Base-by-base conservation (phyloP, 2,329 filamentous ascomycete species). In the Aspergillus sergii region DNA sequence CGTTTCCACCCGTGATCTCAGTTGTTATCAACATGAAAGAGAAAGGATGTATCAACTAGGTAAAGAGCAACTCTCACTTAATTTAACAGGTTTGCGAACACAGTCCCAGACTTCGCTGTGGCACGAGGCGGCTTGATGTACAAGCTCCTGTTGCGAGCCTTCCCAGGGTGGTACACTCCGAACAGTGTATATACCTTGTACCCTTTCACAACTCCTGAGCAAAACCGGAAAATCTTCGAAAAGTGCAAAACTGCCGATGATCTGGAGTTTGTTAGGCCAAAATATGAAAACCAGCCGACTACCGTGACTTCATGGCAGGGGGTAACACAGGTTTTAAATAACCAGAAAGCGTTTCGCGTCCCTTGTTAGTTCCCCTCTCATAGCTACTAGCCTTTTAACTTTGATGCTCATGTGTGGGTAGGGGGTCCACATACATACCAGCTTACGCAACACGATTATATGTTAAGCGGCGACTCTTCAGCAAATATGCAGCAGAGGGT, bases 131-230 rank as follows among this genome's bases (percentile, higher is more conserved):
- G 55, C 19, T 23, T 58, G 19, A 62, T 62, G 60, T 62, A 58
- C 26, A 62, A 58, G 46, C 34, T 62, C 28, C 46, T 62, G 11
- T 53, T 62, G 55, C 54, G 46, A 30, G 60, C 60, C 7, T 62
- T 62, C 55, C 60, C 60, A 0, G 55, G 60, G 23, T 62, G 39
- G 30, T 58, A 62, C 56, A n/a, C 26, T 32, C 28, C 60, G 53
- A 58, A 58, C 45, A 62, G 60, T 43, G 55, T 62, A 21, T 62
- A 62, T 58, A 34, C 54, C 4, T 45, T 62, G n/a, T 62, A 58
- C 21, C 60, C 60, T 21, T 62, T 62, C 21, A 58, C 55, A 6
- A 62, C 34, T 36, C 60, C 60, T 1, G 26, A 43, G 19, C 45
- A 58, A 43, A 58, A 19, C 9, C 34, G n/a, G 19, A 21, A 46